A percentile compares a stretch with the other conserved stretches of the same genome.
Evolutionary conservation across 352 stramenopile genomes (phyloP).

Genomic region (Globisporangium viniferum): DNA sequence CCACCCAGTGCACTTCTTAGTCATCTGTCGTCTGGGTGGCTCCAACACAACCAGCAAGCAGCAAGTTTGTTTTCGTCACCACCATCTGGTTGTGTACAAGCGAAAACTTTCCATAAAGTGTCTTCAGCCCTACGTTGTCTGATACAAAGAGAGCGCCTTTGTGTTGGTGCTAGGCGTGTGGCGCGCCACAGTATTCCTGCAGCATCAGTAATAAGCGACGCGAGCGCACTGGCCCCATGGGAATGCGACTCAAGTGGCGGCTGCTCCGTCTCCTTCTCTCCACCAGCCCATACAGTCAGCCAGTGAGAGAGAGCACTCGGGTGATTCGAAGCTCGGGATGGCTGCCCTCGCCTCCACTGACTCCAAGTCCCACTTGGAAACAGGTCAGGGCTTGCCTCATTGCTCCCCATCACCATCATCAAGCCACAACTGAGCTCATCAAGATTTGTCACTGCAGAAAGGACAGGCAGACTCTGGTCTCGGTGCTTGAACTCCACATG

Average conservation of each 20-base stretch:
- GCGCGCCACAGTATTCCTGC: background rate
- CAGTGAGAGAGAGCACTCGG: no score
- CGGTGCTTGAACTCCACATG: no score
- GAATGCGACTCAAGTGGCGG: background rate
- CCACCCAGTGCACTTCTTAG: background rate
- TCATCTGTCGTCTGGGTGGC: background rate
- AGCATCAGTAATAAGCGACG: background rate
- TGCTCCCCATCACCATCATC: background rate
- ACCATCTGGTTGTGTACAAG: background rate
- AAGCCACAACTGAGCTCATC: conserved; percentile 1
- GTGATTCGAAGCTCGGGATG: background rate
- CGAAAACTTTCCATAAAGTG: conserved; percentile 2
- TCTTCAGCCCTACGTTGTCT: background rate
- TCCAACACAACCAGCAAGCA: background rate
- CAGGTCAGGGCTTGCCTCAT: background rate
- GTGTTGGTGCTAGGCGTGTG: background rate
- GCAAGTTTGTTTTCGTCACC: background rate
- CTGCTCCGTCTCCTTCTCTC: conserved; percentile 4
- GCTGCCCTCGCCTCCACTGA: background rate
- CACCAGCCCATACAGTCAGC: no score
- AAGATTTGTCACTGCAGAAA: background rate
- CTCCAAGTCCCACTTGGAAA: conserved; percentile 2
- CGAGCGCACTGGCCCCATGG: background rate
- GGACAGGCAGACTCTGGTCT: background rate
- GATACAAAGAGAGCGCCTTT: background rate